Conservation (phyloP, 441 rosid species). For the Macaranga tanarius region DNA sequence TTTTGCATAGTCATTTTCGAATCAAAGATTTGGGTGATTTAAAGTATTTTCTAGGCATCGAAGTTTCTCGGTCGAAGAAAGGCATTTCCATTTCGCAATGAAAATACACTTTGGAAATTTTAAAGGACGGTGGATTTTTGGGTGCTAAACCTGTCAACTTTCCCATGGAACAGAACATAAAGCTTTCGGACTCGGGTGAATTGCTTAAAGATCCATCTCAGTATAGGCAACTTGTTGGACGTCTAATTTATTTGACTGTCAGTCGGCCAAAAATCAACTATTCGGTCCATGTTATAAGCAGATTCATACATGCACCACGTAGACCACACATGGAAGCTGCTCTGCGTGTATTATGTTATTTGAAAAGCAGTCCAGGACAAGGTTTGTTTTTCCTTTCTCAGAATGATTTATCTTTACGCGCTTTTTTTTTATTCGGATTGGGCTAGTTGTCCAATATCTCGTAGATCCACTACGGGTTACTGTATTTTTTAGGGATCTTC, state of each 20-base stretch:
- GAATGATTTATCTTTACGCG: not conserved
- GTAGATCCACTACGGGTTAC: conserved; percentile 1
- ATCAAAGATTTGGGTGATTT: too few species aligned
- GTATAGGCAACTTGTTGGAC: conserved; percentile 4
- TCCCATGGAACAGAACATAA: conserved; percentile 1
- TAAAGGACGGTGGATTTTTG: not conserved
- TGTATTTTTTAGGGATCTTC: not conserved
- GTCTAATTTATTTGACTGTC: conserved; percentile 7
- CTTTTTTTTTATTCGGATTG: not conserved
- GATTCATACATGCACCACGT: not conserved
- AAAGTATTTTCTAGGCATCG: too few species aligned
- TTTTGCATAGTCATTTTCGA: too few species aligned
- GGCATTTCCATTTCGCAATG: not conserved
- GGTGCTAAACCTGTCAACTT: not conserved
- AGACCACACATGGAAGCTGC: not conserved
- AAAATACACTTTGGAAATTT: not conserved
- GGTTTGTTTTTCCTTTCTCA: conserved; percentile 2
- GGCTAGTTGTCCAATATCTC: not conserved
- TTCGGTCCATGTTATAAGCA: not conserved
- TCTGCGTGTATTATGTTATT: not conserved
- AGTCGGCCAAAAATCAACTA: not conserved
- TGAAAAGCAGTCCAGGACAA: not conserved
- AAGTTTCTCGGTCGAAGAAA: not conserved
- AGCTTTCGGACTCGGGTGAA: not conserved
- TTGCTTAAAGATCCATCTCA: conserved; percentile 12